Percentiles rank a stretch among this genome's conserved stretches.
Conservation (phyloP, 495 filamentous ascomycete species). For the Xeromyces bisporus region DNA sequence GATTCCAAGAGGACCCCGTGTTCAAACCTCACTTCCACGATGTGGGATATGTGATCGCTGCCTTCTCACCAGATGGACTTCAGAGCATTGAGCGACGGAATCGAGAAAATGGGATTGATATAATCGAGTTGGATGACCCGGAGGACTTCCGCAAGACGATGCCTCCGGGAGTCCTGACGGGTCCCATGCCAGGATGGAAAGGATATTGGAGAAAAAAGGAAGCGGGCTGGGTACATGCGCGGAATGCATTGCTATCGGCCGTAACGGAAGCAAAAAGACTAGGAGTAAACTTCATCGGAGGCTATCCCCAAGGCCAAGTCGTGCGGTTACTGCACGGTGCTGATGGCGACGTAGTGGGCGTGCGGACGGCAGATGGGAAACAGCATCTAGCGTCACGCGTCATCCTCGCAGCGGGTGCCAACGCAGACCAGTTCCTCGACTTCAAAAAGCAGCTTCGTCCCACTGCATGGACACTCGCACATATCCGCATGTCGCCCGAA, state of each 20-base stretch:
- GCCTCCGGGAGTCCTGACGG: slow-evolving; percentile 33
- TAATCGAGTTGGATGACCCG: slow-evolving; percentile 12
- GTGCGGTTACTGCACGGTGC: slow-evolving; percentile 13
- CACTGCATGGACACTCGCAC: slow-evolving; percentile 35
- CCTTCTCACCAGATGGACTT: slow-evolving; percentile 15
- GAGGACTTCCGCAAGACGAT: slow-evolving; percentile 34
- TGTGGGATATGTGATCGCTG: slow-evolving; percentile 30
- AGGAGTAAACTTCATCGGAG: slow-evolving; percentile 29
- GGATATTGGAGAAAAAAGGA: slow-evolving; percentile 26
- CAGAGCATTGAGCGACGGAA: slow-evolving; percentile 22
- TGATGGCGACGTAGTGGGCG: slow-evolving; percentile 18
- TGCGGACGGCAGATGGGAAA: slow-evolving; percentile 17
- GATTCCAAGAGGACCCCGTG: slow-evolving; percentile 31
- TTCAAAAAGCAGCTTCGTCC: slow-evolving; percentile 36
- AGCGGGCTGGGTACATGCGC: slow-evolving; percentile 36
- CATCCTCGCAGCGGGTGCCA: slow-evolving; percentile 33
- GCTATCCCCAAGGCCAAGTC: slow-evolving; percentile 19
- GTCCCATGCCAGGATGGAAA: slow-evolving; percentile 32
- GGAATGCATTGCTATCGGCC: slow-evolving; percentile 26
- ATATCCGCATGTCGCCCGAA: slow-evolving; percentile 29
- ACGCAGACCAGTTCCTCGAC: slow-evolving; percentile 28
- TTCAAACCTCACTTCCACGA: slow-evolving; percentile 33
- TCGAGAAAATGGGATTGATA: slow-evolving; percentile 13
- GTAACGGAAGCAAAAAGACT: slow-evolving; percentile 25
- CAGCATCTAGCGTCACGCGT: slow-evolving; percentile 20